Conservation (phyloP, 768 basidiomycete genomes). For the Kwoniella dejecticola region DNA sequence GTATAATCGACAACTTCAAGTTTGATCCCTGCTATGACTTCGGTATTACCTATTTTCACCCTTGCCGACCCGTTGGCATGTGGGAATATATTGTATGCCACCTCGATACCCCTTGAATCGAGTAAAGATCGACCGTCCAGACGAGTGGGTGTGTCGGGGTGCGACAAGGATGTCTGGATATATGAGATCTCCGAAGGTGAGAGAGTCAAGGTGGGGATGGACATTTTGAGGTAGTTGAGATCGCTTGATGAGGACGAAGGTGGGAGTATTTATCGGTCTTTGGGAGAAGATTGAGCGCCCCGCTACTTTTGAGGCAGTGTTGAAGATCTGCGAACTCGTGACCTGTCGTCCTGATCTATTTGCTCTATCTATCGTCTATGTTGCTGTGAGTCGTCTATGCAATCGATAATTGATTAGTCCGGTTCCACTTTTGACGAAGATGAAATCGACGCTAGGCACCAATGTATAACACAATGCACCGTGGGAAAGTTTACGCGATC, state of each 20-base stretch:
- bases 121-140: constrained; percentile 44
- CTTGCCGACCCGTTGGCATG: constrained; percentile 51
- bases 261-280: too few species aligned
- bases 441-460: background rate
- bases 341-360: too few species aligned
- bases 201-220: constrained; percentile 22
- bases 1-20: constrained; percentile 50
- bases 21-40: constrained; percentile 52
- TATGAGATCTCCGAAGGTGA: constrained; percentile 52
- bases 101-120: constrained; percentile 34
- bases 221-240: constrained; percentile 6
- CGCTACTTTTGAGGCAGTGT: too few species aligned
- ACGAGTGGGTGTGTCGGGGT: constrained; percentile 44
- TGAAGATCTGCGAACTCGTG: too few species aligned
- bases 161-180: constrained; percentile 48
- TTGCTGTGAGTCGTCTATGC: too few species aligned
- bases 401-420: too few species aligned
- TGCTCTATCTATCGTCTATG: too few species aligned
- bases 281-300: too few species aligned
- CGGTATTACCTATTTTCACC: constrained; percentile 44
- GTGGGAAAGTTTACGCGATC: constrained; percentile 21
- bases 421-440: background rate
- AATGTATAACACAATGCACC: background rate
- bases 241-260: background rate
- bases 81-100: constrained; percentile 50